Evolutionary conservation across 78 protist species (phyloP), one percentile per base, ranked within the genome.

Genomic region (Tieghemostelium lacteum): DNA sequence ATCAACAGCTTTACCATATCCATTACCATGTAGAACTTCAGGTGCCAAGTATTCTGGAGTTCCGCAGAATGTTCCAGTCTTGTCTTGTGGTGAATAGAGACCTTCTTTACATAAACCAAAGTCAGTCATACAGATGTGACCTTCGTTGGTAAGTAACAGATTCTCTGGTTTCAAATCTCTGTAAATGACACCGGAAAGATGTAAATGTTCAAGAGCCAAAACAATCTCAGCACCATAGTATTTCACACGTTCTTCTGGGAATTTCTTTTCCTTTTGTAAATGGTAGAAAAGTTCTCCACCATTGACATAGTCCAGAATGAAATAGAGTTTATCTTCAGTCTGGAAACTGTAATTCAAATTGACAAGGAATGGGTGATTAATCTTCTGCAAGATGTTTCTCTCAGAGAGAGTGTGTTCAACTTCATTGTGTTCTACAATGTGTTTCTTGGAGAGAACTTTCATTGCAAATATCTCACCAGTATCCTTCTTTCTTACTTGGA

Each of bases 1-100:
- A 74, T 98, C 98, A n/a, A 97, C 98, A 0, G 91, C 66, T 31
- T 73, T 69, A 34, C 92, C 94, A 74, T 97, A 86, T 5, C 97
- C 96, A 14, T 88, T 80, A 22, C 96, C 96, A 26, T 88, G 95
- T 22, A 96, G 93, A 1, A 96, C 95, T 66, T 97, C 98, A 0
- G 97, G 97, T 52, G 98, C 99, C 16, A 93, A 40, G 29, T 93
- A 97, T 69, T 99, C 99, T 6, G 99, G 99, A 0, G 99, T 98
- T n/a, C 99, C 99, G 74, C 99, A 98, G 75, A 98, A 95, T 2
- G 99, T 98, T 26, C 29, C 75, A 34, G 96, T 94, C 57, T 50
- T 78, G 64, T 75, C 94, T 33, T 37, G 37, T 17, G 69, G 67
- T 17, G 83, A 26, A 0, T 40, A 7, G 20, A 91, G 77, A 33